Conservation (phyloP, 148 eudicot genomes). For the Vaccinium darrowii region DNA sequence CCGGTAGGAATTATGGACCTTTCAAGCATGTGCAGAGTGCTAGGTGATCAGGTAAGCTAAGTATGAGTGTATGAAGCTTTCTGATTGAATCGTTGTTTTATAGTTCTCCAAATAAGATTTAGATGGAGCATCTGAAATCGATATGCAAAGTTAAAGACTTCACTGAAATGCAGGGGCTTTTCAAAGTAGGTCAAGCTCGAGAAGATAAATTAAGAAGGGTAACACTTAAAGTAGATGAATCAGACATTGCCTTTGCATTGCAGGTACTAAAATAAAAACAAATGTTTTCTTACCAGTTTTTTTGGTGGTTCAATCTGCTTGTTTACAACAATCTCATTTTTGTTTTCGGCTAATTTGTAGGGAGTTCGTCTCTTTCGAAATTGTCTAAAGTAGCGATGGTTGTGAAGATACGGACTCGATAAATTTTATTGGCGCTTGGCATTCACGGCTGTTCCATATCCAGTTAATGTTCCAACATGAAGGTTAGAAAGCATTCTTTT, state of each 20-base stretch:
- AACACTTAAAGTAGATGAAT: slow-evolving; percentile 68
- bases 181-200: slow-evolving; percentile 69
- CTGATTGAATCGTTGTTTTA: not conserved
- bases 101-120: not conserved
- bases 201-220: slow-evolving; percentile 69
- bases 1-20: slow-evolving; percentile 76
- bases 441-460: not conserved
- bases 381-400: slow-evolving; percentile 53
- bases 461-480: not conserved
- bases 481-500: slow-evolving; percentile 20
- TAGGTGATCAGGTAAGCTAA: slow-evolving; percentile 75
- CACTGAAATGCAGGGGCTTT: slow-evolving; percentile 60
- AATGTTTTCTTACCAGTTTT: not conserved
- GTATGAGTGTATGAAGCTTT: not conserved
- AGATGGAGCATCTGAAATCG: not conserved
- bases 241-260: slow-evolving; percentile 80
- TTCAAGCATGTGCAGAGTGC: slow-evolving; percentile 85
- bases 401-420: not conserved
- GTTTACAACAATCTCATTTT: not conserved
- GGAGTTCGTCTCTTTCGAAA: slow-evolving; percentile 92
- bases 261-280: slow-evolving; percentile 47
- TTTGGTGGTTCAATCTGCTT: not conserved
- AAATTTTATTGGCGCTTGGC: not conserved
- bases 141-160: not conserved
- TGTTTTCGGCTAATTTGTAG: slow-evolving; percentile 32